These are phyloP conservation scores for Cercospora sp. DNA, from an alignment of 2,329 filamentous ascomycete genomes.

Conservation along the genomic window DNA sequence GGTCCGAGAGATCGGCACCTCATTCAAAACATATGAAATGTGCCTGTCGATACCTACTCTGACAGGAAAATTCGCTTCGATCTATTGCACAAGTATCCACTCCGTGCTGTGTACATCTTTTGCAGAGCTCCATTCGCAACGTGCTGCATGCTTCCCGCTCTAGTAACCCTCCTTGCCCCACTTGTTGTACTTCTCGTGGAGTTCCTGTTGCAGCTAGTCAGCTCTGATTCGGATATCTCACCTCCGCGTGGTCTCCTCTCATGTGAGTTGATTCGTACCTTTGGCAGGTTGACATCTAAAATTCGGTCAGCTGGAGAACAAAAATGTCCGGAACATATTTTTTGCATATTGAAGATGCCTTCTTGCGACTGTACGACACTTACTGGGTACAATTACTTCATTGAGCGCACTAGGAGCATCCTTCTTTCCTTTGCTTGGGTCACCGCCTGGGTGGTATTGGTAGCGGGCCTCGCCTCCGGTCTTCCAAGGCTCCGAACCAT, in stretches of 20 bases:
- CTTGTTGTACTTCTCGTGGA: slow-evolving; percentile 99
- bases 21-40: too few relatives aligned
- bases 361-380: background rate
- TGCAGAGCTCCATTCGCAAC: background rate
- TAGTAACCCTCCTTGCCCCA: slow-evolving; percentile 96
- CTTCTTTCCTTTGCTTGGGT: slow-evolving; percentile 71
- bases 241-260: background rate
- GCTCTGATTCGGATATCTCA: background rate
- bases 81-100: slow-evolving; percentile 11
- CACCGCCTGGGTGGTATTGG: slow-evolving; percentile 73
- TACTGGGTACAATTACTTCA: slow-evolving; percentile 87
- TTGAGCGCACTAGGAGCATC: slow-evolving; percentile 95
- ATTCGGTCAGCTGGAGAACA: background rate
- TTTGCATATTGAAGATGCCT: too few relatives aligned
- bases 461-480: slow-evolving; percentile 63
- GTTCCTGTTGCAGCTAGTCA: slow-evolving; percentile 55
- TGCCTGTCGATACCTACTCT: too few relatives aligned
- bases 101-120: slow-evolving; percentile 6
- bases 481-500: slow-evolving; percentile 90
- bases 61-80: background rate
- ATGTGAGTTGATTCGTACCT: slow-evolving; percentile 56
- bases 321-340: too few relatives aligned
- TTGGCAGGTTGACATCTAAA: slow-evolving; percentile 72
- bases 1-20: too few relatives aligned
- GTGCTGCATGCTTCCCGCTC: slow-evolving; percentile 10